Evolutionary conservation across 805 yeast species (phyloP), one percentile per base, ranked within the genome.

Genomic region (Myxozyma mucilagina): DNA sequence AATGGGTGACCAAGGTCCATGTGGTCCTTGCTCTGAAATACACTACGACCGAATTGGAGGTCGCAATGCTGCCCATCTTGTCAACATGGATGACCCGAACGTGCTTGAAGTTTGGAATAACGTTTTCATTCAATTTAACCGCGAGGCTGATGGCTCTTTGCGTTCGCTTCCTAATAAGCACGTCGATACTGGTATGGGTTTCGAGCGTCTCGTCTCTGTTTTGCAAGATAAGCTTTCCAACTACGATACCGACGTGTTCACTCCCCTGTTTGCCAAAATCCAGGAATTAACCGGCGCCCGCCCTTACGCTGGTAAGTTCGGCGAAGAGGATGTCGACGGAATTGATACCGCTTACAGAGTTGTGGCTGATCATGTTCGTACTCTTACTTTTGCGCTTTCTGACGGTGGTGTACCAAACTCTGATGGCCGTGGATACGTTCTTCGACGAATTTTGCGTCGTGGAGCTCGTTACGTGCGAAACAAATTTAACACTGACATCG

Each of bases 1-100:
- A 80, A 94, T 94, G 99, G 99, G 99, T 71, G 99, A 96, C 73
- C 98, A 93, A 80, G 99, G 99, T 68, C 99, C 99, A 52, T 94
- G 99, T 80, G 99, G 99, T 65, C 99, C 99, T 55, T 96, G 99
- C 79, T 88, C 96, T 29, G 99, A 94, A 77, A 83, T 94, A 69
- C 99, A 94, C 76, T 94, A 90, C 75, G 99, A 94, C 77, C 86
- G 99, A 78, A 91, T 94, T 67, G 99, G 99, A 67, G 97, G 98
- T 61, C 87, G 99, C 80, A 93, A 94, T 72, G 99, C 98, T 57
- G 80, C 97, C 18, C 71, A 77, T 65, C 81, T 96, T 67, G 99
- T 94, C 70, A 94, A 94, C 75, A 84, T 84, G 85, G 99, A 94
- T 77, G 99, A 94, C 75, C 99, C 99, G 63, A 90, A 93, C 74